Base-by-base conservation (phyloP, 345 rosid species). In the Heritiera littoralis region DNA sequence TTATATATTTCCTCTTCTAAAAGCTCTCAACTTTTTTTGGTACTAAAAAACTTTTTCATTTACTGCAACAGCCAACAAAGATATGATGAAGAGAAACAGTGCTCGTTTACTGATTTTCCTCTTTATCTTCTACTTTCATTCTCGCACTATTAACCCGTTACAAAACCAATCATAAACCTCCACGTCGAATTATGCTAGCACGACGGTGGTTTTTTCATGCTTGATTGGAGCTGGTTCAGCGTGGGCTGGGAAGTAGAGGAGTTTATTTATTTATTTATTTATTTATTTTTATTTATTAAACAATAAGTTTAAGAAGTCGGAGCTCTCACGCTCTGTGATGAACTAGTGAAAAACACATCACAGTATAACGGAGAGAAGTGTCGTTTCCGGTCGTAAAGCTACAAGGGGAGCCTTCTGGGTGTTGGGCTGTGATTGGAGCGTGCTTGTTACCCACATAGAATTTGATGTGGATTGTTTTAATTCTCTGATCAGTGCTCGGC, bases 401-500 rank as follows among this genome's bases (percentile, higher is more conserved):
- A 63, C 72, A 66, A 0, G 32, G 8, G 3, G 76, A 81, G 48
- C 40, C 81, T 76, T 64, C 32, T 0, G 0, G 7, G 66, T 40
- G 30, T 6, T 55, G 77, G 79, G 80, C 0, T 65, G 6, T 67
- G 77, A 66, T 84, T 84, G 79, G 85, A 9, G 13, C 1, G 85
- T 82, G 87, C 1, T 0, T 0, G 1, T 8, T 74, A 78, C 66
- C 66, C 75, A 79, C 82, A 15, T 11, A 1, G 17, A 15, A 49
- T 28, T 51, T 68, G 81, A 86, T 75, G 87, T 73, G n/a, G 83
- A 40, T 38, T 78, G 32, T 48, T 80, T 35, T 35, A 35, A 84
- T 84, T 80, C 70, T 75, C 79, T 41, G 75, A 65, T 68, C 84
- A 80, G 80, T 79, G 80, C 81, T 81, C 81, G 78, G 88, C 76